Evolutionary conservation across 2,329 filamentous ascomycete genomes (phyloP).

Genomic region (Leptographium radiaticola): DNA sequence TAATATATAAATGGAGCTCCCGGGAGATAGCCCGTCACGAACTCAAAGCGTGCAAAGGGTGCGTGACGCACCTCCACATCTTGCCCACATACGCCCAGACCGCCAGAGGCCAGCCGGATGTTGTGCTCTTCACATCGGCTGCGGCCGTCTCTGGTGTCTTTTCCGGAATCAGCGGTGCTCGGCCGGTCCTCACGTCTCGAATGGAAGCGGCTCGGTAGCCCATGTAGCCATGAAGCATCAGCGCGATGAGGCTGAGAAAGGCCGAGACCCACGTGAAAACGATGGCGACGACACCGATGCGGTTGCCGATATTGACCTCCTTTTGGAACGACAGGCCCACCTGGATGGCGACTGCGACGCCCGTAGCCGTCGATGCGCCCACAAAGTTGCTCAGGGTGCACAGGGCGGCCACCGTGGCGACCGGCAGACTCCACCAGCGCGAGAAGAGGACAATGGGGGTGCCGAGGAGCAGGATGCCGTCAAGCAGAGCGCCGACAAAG

Average conservation of each 20-base stretch:
- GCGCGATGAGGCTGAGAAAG: conserved; percentile 53
- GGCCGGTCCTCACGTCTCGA: conserved; percentile 33
- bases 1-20: too few relatives aligned
- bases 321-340: conserved; percentile 59
- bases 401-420: conserved; percentile 55
- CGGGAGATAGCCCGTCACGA: too few relatives aligned
- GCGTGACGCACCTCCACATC: not conserved
- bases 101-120: not conserved
- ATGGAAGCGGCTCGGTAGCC: conserved; percentile 58
- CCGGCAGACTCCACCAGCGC: conserved; percentile 49
- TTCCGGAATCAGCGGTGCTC: conserved; percentile 11
- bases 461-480: conserved; percentile 59
- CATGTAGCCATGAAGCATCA: conserved; percentile 59
- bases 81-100: not conserved
- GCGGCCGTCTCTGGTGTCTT: not conserved
- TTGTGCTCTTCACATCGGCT: not conserved
- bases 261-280: conserved; percentile 82
- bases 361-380: conserved; percentile 63
- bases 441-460: conserved; percentile 40
- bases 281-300: conserved; percentile 62
- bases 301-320: conserved; percentile 62
- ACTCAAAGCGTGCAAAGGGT: not conserved
- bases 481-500: conserved; percentile 55
- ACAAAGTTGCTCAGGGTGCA: conserved; percentile 52
- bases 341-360: conserved; percentile 71